phyloP scores from a whole-genome alignment of 148 eudicot genomes.

The Silene uniflora region DNA sequence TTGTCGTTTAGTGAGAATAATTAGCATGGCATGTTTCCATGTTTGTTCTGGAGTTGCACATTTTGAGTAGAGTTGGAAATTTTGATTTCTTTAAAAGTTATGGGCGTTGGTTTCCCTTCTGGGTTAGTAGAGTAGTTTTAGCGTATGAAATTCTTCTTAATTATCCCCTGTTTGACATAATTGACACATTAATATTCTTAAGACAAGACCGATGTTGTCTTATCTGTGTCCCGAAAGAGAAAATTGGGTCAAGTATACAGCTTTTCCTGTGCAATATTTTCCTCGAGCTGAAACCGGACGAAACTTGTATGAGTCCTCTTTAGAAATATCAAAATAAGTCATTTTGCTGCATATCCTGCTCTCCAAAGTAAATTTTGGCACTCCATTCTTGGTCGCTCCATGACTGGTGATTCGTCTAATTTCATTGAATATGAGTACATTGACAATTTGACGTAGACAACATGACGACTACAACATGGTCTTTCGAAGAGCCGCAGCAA shows the following conservation, averaged over 20 bases:
- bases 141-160: neutral
- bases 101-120: neutral
- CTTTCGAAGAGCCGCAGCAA: neutral
- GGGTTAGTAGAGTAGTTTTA: neutral
- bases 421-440: no score
- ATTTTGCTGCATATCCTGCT: no score
- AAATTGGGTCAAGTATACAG: no score
- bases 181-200: neutral
- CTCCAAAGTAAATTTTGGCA: no score
- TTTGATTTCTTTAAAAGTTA: neutral
- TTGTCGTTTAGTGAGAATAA: neutral
- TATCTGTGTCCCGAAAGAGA: no score
- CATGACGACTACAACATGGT: neutral
- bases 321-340: no score
- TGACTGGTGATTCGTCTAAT: no score
- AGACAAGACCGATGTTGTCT: no score
- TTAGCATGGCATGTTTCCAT: neutral
- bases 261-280: no score
- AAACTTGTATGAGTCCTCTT: no score
- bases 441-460: neutral
- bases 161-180: neutral
- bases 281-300: no score
- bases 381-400: no score
- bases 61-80: neutral
- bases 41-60: neutral